A percentile compares a stretch with the other conserved stretches of the same genome.
These are phyloP conservation scores for Fonsecaea erecta DNA, from an alignment of 2,329 filamentous ascomycete species.

Conservation along the genomic window DNA sequence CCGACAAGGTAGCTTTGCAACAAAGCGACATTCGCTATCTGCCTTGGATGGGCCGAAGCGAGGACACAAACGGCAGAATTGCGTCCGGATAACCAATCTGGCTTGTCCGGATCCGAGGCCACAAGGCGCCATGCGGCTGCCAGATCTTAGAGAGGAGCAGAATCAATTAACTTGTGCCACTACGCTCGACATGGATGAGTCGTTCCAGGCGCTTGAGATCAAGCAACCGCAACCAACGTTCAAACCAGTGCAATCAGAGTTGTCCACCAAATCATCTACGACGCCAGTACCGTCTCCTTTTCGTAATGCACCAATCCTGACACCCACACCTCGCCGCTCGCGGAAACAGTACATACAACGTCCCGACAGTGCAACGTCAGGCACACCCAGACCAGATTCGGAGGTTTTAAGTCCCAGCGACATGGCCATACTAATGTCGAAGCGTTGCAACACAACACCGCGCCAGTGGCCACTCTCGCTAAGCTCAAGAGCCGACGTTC, in stretches of 20 bases:
- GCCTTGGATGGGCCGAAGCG: constrained; percentile 35
- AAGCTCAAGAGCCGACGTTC: neutral
- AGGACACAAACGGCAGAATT: constrained; percentile 50
- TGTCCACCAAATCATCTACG: constrained; percentile 11
- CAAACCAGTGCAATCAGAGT: neutral
- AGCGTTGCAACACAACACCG: constrained; percentile 8
- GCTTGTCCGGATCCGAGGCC: constrained; percentile 14
- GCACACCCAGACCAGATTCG: constrained; percentile 27
- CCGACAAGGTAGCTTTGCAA: constrained; percentile 13
- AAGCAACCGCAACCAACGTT: neutral
- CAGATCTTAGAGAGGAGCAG: constrained; percentile 24
- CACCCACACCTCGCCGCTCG: constrained; percentile 20
- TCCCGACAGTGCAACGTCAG: constrained; percentile 10
- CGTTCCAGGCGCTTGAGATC: neutral
- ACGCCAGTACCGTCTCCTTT: constrained; percentile 24
- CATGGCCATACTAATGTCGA: neutral
- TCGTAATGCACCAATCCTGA: constrained; percentile 24
- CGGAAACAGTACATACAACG: constrained; percentile 17
- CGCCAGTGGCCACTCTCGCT: constrained; percentile 22
- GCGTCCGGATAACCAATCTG: constrained; percentile 45
- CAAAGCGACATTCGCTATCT: constrained; percentile 23
- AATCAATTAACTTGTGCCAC: neutral
- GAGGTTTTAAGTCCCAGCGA: constrained; percentile 21
- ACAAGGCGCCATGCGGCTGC: constrained; percentile 10
- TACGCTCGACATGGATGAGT: neutral